Percentiles rank a stretch among this genome's conserved stretches.
These are phyloP conservation scores for Erodium maritimum DNA, from an alignment of 345 rosid genomes.

Conservation along the genomic window DNA sequence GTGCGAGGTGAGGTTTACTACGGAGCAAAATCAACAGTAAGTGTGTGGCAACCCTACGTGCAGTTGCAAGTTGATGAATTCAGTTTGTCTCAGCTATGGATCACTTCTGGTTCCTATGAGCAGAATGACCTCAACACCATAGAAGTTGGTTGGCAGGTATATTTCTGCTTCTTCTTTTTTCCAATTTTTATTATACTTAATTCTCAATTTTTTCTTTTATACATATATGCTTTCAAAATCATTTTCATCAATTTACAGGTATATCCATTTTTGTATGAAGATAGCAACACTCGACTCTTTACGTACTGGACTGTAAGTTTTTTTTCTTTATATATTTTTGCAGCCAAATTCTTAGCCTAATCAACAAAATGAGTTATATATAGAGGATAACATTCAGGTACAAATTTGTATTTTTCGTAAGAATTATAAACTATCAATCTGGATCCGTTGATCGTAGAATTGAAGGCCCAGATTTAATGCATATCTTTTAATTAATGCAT, in stretches of 20 bases:
- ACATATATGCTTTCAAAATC: not conserved
- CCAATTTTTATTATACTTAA: not conserved
- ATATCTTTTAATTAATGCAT: no score
- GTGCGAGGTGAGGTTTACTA: not conserved
- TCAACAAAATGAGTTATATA: no score
- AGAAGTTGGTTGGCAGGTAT: slow-evolving; percentile 1
- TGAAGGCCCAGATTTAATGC: no score
- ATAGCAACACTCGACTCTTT: slow-evolving; percentile 8
- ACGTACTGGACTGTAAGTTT: slow-evolving; percentile 26
- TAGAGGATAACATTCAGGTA: no score
- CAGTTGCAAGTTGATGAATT: not conserved
- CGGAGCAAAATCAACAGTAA: slow-evolving; percentile 1
- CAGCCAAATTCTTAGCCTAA: not conserved
- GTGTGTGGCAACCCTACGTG: slow-evolving; percentile 1
- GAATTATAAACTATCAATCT: no score
- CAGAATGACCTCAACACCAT: not conserved
- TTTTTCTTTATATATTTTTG: no score
- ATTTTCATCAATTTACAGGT: not conserved
- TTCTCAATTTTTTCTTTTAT: not conserved
- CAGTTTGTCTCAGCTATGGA: slow-evolving; percentile 6
- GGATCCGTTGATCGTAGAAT: no score
- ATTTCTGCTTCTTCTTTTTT: not conserved
- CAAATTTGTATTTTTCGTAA: no score
- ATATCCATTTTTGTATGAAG: not conserved
- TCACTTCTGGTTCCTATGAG: not conserved